Evolutionary conservation across 139 green algal genomes (phyloP).

Genomic region (Tetraselmis striata): DNA sequence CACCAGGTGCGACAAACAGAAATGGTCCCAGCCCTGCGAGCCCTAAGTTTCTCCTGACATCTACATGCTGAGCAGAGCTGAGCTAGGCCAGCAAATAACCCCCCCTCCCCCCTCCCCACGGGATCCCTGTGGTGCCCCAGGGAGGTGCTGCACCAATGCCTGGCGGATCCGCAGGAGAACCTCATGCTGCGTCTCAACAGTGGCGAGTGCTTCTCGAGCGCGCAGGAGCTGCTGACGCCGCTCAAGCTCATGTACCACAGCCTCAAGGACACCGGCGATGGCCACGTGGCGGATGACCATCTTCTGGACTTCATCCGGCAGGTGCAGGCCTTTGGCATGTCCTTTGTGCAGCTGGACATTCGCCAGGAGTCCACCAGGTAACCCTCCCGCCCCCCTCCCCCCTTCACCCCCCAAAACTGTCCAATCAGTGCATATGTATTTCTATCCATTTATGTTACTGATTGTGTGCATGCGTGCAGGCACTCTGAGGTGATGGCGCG

Average conservation of each 20-base stretch:
- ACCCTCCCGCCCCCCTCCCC: too few relatives aligned
- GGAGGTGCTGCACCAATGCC: constrained; percentile 71
- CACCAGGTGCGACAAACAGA: constrained; percentile 50
- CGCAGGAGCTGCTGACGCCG: constrained; percentile 44
- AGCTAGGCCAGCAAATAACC: too few relatives aligned
- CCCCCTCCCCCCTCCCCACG: too few relatives aligned
- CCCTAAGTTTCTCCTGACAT: too few relatives aligned
- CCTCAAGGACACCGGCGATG: constrained; percentile 53
- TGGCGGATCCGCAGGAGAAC: constrained; percentile 49
- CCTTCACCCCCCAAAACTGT: too few relatives aligned
- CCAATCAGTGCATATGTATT: constrained; percentile 45
- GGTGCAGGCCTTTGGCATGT: constrained; percentile 54
- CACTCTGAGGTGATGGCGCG: neutral
- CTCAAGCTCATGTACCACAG: constrained; percentile 76
- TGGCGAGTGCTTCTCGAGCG: constrained; percentile 19
- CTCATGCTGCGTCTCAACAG: constrained; percentile 22
- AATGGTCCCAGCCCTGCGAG: too few relatives aligned
- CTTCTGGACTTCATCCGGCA: constrained; percentile 68
- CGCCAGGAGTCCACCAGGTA: constrained; percentile 49
- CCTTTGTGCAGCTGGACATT: constrained; percentile 66
- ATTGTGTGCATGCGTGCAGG: neutral
- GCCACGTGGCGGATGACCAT: constrained; percentile 51
- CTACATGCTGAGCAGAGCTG: too few relatives aligned
- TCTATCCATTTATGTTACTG: neutral
- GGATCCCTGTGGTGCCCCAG: too few relatives aligned